Percentiles rank a stretch among this genome's conserved stretches.
phyloP scores from a whole-genome alignment of 805 yeast genomes.

The Metschnikowia anglica region DNA sequence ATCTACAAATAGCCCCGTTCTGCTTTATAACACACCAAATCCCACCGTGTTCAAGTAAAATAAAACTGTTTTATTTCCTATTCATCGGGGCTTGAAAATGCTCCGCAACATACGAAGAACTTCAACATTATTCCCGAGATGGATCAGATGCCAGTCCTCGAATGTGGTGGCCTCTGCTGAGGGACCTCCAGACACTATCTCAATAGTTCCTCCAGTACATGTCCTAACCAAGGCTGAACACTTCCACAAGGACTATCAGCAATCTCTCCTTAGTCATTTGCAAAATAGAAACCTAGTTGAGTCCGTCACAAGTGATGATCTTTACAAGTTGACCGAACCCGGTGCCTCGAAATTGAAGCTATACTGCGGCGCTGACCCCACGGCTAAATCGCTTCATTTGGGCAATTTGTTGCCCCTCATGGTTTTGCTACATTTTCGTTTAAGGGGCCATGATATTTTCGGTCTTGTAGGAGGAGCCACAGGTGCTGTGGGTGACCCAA shows the following conservation, averaged over 20 bases:
- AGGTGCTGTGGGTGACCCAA: conserved; percentile 94
- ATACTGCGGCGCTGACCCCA: conserved; percentile 96
- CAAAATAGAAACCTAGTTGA: conserved; percentile 40
- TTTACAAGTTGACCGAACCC: conserved; percentile 32
- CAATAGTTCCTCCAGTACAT: conserved; percentile 38
- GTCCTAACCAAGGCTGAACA: conserved; percentile 25
- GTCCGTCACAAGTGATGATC: conserved; percentile 38
- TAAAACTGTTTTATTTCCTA: too few species aligned
- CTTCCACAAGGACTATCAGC: conserved; percentile 25
- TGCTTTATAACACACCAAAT: too few species aligned
- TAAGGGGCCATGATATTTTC: conserved; percentile 82
- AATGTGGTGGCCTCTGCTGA: conserved; percentile 14
- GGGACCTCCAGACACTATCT: conserved; percentile 33
- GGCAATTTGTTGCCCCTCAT: conserved; percentile 89
- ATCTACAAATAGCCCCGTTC: too few species aligned
- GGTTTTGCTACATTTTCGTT: conserved; percentile 76
- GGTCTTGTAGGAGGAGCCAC: conserved; percentile 95
- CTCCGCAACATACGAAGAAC: conserved; percentile 2
- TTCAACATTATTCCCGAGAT: neutral
- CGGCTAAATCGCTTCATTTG: conserved; percentile 83
- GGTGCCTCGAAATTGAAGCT: conserved; percentile 47
- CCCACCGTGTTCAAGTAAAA: too few species aligned
- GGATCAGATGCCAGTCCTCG: conserved; percentile 12
- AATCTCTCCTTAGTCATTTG: conserved; percentile 37
- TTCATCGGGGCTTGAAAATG: neutral